A percentile compares a stretch with the other conserved stretches of the same genome.
These are phyloP conservation scores for Ampelocalamus luodianensis DNA, from an alignment of 176 grass and related monocot genomes.

Conservation along the genomic window DNA sequence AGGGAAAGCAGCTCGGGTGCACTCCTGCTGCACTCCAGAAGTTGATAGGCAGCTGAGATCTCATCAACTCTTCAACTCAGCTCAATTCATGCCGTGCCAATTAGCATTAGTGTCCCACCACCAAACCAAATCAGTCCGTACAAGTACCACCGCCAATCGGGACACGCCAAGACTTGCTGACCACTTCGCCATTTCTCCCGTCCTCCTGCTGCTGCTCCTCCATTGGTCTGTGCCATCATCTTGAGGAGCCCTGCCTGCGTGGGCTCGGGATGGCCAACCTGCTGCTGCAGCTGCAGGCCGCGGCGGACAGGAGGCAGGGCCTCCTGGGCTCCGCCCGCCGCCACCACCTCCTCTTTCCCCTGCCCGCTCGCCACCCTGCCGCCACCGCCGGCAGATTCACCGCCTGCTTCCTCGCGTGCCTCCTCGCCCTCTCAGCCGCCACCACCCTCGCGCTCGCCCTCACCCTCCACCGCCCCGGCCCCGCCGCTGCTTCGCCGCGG, in stretches of 20 bases:
- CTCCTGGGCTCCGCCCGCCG: slow-evolving; percentile 4
- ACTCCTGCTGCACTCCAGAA: too few relatives aligned
- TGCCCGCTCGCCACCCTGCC: not conserved
- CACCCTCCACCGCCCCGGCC: slow-evolving; percentile 16
- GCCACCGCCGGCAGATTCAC: slow-evolving; percentile 23
- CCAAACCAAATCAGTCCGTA: not conserved
- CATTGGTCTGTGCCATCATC: not conserved
- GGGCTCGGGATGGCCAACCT: slow-evolving; percentile 47
- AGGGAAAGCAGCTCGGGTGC: too few relatives aligned
- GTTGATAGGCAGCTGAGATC: too few relatives aligned
- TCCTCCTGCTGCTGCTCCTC: not conserved
- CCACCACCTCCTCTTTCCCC: not conserved
- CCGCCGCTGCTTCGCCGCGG: slow-evolving; percentile 23
- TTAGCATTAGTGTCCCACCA: too few relatives aligned
- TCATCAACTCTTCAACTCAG: too few relatives aligned
- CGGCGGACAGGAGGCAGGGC: slow-evolving; percentile 40
- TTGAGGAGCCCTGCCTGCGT: not conserved
- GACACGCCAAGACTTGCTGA: not conserved
- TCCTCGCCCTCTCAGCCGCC: slow-evolving; percentile 43
- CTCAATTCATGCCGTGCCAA: too few relatives aligned
- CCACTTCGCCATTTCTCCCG: not conserved
- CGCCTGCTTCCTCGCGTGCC: slow-evolving; percentile 13
- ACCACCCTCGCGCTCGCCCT: slow-evolving; percentile 37
- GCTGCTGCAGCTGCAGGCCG: slow-evolving; percentile 9
- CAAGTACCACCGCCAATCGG: not conserved